Evolutionary conservation across 345 rosid genomes (phyloP), one percentile per base, ranked within the genome.

Genomic region (Citrus hindsii): DNA sequence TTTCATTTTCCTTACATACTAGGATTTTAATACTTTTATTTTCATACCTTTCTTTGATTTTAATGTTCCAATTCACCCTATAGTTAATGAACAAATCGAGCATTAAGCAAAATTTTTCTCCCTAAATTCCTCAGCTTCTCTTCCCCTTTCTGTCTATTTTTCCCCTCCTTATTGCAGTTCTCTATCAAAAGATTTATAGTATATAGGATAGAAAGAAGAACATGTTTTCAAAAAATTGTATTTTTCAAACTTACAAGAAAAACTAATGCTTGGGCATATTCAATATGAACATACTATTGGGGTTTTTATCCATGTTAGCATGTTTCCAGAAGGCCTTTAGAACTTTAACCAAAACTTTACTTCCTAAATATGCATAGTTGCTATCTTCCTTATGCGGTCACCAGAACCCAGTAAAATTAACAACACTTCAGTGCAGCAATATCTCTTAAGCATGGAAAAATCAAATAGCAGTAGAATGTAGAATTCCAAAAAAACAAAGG

Each of bases 401-500:
- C 5, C 53, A 1, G 33, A 64, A 48, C 28, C 59, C n/a, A 48
- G 62, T 30, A 18, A 64, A 22, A 18, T 21, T 28, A 12, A 66
- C 42, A 58, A 10, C 19, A 67, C 8, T 51, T 32, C 28, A 18
- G 14, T 25, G 35, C 18, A 35, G 73, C 25, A 65, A 16, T 51
- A 65, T 64, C 5, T 30, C 28, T 65, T 62, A 58, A 62, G 67
- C 68, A 28, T 9, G 25, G 3, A 67, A 75, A 67, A 71, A 35
- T 6, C 38, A 71, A 33, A 56, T 7, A 2, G 55, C 64, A 48
- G 21, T 55, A 67, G 27, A 53, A 37, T 25, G 73, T 38, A 56
- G 56, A 83, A 77, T 74, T 25, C 79, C 76, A 75, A 66, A 84
- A 69, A 16, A 85, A 68, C 76, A 88, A 81, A 96, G 99, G 99